A percentile compares a stretch with the other conserved stretches of the same genome.
phyloP scores from a whole-genome alignment of 2,329 filamentous ascomycete genomes.

The Fusarium kyushuense region DNA sequence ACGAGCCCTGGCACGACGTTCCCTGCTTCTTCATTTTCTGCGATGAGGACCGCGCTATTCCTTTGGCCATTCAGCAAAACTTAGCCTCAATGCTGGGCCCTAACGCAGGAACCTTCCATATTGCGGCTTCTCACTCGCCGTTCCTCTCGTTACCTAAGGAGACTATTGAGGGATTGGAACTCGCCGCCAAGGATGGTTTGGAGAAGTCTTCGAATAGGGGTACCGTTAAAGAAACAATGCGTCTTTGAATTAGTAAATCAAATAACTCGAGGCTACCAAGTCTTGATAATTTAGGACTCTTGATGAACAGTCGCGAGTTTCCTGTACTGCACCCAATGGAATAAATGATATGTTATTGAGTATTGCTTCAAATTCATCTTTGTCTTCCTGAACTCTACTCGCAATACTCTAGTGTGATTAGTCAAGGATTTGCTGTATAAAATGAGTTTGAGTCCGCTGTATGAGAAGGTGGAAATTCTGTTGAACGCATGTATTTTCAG shows the following conservation, averaged over 20 bases:
- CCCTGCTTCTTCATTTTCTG: constrained; percentile 10
- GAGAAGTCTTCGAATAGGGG: not conserved
- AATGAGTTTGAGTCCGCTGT: not conserved
- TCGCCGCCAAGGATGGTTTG: constrained; percentile 13
- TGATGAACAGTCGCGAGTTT: too few relatives aligned
- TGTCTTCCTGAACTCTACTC: not conserved
- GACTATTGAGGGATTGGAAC: constrained; percentile 2
- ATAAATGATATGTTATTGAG: too few relatives aligned
- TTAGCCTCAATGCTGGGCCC: constrained; percentile 3
- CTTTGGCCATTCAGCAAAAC: constrained; percentile 12
- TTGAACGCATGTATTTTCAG: not conserved
- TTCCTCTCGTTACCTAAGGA: constrained; percentile 16
- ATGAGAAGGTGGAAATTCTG: not conserved
- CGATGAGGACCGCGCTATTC: constrained; percentile 11
- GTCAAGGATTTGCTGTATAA: not conserved
- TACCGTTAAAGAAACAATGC: not conserved
- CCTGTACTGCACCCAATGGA: not conserved
- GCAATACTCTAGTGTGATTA: not conserved
- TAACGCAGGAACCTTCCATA: not conserved
- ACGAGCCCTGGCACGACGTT: constrained; percentile 21
- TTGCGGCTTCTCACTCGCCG: constrained; percentile 11
- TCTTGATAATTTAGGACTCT: not conserved
- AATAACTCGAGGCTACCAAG: not conserved
- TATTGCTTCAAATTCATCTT: not conserved
- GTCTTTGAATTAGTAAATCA: not conserved